Base-by-base conservation (phyloP, 73 alveolate species). In the Effrenium voratum region DNA sequence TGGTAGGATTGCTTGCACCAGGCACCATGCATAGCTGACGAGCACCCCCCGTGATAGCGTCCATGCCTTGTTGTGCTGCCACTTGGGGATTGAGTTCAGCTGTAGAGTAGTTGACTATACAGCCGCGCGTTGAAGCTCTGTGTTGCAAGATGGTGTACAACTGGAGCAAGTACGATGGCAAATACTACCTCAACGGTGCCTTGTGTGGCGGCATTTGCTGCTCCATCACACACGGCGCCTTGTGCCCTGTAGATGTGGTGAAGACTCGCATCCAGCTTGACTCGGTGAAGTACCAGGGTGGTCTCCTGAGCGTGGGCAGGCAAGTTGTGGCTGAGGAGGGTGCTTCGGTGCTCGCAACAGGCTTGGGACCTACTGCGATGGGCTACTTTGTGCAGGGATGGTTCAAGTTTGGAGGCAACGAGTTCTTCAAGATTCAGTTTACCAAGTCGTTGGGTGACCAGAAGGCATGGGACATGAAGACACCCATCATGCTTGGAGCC, bases 191-290 rank as follows among this genome's bases (percentile, higher is more conserved):
- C 57, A 93, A 77, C n/a, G 98, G 98, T 3, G 98, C 98, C 34
- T 72, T 93, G 80, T 73, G 93, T 38, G 98, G 98, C 46, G 98
- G 98, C 8, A 77, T 93, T 57, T 93, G 98, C 93, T 93, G 98
- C 93, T 76, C 93, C 44, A 43, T 93, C 93, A 93, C 98, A 12
- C 98, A 93, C 43, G 98, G 98, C 49, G 98, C 98, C 72, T 55
- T 93, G 34, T 93, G 98, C 93, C 98, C 98, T 2, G 98, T 93
- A 73, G 98, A 93, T 55, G 98, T 93, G 83, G 98, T 77, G 88
- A 93, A 93, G 98, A 93, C 98, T 43, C 98, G 98, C 84, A 93
- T 93, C 72, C 98, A 93, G 93, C 84, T 93, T 44, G 98, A 91
- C 98, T 91, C 98, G 0, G 90, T 91, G 57, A 91, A 73, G 90